Percentiles rank a stretch among this genome's conserved stretches.
phyloP scores from a whole-genome alignment of 1,139 yeast genomes.

The Protomyces inouyei region DNA sequence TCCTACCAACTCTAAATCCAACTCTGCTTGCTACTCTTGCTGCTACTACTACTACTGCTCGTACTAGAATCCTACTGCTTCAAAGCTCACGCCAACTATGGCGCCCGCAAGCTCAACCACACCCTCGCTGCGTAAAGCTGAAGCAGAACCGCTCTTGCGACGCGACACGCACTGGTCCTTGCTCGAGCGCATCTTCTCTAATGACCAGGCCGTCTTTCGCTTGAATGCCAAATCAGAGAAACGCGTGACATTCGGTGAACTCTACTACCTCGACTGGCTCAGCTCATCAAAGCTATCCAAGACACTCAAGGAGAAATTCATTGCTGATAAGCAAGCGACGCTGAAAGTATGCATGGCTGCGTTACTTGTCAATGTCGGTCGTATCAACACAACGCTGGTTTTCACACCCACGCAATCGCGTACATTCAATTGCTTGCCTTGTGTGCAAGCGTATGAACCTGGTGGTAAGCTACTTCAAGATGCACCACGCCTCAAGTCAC shows the following conservation, averaged over 20 bases:
- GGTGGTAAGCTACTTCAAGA: constrained; percentile 76
- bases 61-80: too few species aligned
- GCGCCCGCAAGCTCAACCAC: constrained; percentile 22
- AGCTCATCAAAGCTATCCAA: constrained; percentile 80
- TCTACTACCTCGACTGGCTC: constrained; percentile 76
- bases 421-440: constrained; percentile 89
- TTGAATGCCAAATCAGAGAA: constrained; percentile 47
- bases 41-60: too few species aligned
- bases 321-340: constrained; percentile 51
- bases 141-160: constrained; percentile 90
- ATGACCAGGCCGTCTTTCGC: constrained; percentile 62
- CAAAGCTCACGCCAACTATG: not conserved
- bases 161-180: constrained; percentile 83
- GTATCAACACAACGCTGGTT: constrained; percentile 92
- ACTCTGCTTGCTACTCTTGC: too few species aligned
- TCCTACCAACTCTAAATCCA: too few species aligned
- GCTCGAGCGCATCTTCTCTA: constrained; percentile 58
- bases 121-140: constrained; percentile 62
- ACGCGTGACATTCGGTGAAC: constrained; percentile 68
- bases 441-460: constrained; percentile 63
- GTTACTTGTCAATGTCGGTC: constrained; percentile 80
- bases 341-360: constrained; percentile 71
- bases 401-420: constrained; percentile 71
- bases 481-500: constrained; percentile 87
- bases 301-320: constrained; percentile 69